These are phyloP conservation scores for Scenedesmus sp. DNA, from an alignment of 163 green algal species.

Conservation along the genomic window DNA sequence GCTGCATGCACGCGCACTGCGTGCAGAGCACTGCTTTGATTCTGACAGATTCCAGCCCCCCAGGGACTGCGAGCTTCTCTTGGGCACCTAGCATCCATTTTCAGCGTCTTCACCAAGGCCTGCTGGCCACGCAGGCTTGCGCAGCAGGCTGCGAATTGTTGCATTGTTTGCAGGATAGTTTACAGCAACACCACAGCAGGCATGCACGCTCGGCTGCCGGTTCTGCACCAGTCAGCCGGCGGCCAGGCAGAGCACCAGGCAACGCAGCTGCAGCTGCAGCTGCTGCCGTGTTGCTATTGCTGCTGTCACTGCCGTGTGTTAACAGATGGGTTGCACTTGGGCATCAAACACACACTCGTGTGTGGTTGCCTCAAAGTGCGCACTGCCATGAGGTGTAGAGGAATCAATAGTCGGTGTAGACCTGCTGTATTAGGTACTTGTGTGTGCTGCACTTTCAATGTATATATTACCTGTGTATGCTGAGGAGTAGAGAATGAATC, in stretches of 20 bases:
- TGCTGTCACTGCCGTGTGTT: neutral
- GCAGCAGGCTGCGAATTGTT: neutral
- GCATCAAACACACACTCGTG: no score
- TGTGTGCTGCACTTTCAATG: neutral
- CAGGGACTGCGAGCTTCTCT: neutral
- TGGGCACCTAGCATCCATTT: neutral
- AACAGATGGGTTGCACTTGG: no score
- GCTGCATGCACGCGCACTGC: neutral
- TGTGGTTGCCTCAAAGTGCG: no score
- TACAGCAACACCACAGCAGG: neutral
- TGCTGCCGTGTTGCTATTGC: neutral
- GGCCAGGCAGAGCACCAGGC: neutral
- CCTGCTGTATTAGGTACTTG: neutral
- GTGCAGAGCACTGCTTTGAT: neutral
- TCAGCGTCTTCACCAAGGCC: neutral
- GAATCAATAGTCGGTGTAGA: neutral
- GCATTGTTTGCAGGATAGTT: slow-evolving; percentile 1
- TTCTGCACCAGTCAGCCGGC: neutral
- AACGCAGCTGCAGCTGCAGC: neutral
- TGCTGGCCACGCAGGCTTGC: neutral
- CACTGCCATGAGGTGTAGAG: no score
- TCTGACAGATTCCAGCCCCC: neutral
- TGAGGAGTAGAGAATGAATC: neutral
- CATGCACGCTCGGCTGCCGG: neutral
- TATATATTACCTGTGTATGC: neutral